Base-by-base conservation (phyloP, 352 stramenopile species). In the Pythium coloratum region DNA sequence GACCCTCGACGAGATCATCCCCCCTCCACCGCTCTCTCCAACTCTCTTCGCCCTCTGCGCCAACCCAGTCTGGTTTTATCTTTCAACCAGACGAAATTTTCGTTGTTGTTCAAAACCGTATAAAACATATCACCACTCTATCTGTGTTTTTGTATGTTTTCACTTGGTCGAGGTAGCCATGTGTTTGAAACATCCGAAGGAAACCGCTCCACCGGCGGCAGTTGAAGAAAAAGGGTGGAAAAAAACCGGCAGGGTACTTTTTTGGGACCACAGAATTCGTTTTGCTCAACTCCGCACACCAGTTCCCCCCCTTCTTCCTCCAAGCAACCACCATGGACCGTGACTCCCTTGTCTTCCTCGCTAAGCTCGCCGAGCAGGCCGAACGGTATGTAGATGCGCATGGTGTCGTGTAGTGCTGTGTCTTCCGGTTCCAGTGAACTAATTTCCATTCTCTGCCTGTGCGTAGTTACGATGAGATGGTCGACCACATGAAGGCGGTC, bases 401-500 rank as follows among this genome's bases (percentile, higher is more conserved):
- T 30, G 10, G 13, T 55, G 28, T 38, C 28, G 8, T 18, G 18
- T 24, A 49, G 16, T 24, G 13, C 40, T 49, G 40, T 16, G 40
- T 49, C 4, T 49, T 4, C 3, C 18, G 14, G 5, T 10, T 49
- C 40, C 14, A 24, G 13, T 24, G 40, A n/a, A 13, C 40, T 49
- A 7, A 49, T 24, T 49, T 49, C 3, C 16, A 16, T 49, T 34
- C 1, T 12, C 3, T 55, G 49, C 13, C 3, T 56, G 30, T 42
- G 6, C 59, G 38, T 44, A 91, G 84, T 55, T 97, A 96, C 67
- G 90, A 97, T 72, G 91, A 97, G 70, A 97, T 97, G 90, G 93
- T 97, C 24, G 81, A 97, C 73, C 91, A 99, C 89, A 99, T 99
- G 94, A 99, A 99, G 91, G 82, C 94, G n/a, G 96, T 99, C 58